These are phyloP conservation scores for Fraxinus velutina DNA, from an alignment of 305 asterid species.

Conservation along the genomic window DNA sequence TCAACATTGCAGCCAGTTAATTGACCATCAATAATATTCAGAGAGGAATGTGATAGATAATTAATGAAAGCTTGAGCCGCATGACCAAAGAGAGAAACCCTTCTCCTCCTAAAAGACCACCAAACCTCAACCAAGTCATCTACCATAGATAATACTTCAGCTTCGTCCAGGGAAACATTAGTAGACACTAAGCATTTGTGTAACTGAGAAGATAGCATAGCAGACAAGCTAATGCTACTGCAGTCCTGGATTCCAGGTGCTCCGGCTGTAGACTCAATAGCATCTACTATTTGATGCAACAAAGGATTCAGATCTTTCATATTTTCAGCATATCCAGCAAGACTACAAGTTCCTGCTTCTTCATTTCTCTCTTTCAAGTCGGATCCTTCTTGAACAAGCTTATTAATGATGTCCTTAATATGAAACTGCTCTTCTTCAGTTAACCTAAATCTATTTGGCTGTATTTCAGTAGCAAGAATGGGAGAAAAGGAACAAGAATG, in stretches of 20 bases:
- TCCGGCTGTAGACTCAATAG: slow-evolving; percentile 74
- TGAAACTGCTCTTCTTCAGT: slow-evolving; percentile 62
- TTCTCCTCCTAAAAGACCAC: slow-evolving; percentile 83
- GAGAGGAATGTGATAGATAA: slow-evolving; percentile 81
- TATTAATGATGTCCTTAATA: slow-evolving; percentile 51
- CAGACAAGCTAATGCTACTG: slow-evolving; percentile 50
- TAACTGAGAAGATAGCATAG: slow-evolving; percentile 63
- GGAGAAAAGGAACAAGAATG: slow-evolving; percentile 64
- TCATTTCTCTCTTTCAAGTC: slow-evolving; percentile 39
- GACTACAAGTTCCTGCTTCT: slow-evolving; percentile 37
- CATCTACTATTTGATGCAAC: slow-evolving; percentile 52
- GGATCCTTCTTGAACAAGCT: slow-evolving; percentile 44
- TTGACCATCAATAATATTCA: slow-evolving; percentile 56
- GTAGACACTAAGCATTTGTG: slow-evolving; percentile 51
- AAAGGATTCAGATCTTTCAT: slow-evolving; percentile 41
- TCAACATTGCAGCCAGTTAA: slow-evolving; percentile 54
- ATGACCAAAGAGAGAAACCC: slow-evolving; percentile 86
- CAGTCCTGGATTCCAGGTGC: slow-evolving; percentile 71
- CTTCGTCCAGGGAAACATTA: slow-evolving; percentile 42
- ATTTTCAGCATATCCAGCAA: slow-evolving; percentile 31
- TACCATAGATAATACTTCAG: slow-evolving; percentile 41
- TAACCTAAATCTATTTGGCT: slow-evolving; percentile 59
- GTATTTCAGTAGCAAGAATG: slow-evolving; percentile 62
- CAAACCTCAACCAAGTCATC: slow-evolving; percentile 67
- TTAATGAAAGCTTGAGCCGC: slow-evolving; percentile 88